Evolutionary conservation across 1,284 basidiomycete species (phyloP).

Genomic region (Xerocomus amazonicus): DNA sequence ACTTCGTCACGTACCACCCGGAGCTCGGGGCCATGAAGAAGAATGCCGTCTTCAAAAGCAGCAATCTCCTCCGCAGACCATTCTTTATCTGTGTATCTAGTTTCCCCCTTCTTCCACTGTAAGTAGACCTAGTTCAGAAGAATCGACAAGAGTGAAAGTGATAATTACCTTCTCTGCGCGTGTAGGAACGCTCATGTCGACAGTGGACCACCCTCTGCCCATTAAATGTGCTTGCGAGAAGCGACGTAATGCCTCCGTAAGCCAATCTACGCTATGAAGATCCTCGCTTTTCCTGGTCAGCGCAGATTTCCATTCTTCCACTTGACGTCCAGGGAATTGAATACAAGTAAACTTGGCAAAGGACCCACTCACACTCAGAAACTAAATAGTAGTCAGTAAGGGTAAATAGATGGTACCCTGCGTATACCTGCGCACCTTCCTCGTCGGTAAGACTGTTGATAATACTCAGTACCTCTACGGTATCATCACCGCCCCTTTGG

Average conservation of each 20-base stretch:
- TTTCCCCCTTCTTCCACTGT: slow-evolving; percentile 74
- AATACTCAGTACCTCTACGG: slow-evolving; percentile 66
- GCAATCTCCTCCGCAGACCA: slow-evolving; percentile 71
- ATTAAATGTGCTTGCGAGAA: slow-evolving; percentile 61
- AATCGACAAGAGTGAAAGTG: slow-evolving; percentile 1
- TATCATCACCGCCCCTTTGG: slow-evolving; percentile 72
- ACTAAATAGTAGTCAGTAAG: slow-evolving; percentile 18
- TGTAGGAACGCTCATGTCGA: slow-evolving; percentile 58
- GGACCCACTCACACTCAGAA: slow-evolving; percentile 25
- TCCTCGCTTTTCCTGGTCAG: slow-evolving; percentile 50
- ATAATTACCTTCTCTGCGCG: slow-evolving; percentile 58
- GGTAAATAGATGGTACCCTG: slow-evolving; percentile 14
- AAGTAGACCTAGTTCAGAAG: slow-evolving; percentile 6
- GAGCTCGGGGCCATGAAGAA: slow-evolving; percentile 71
- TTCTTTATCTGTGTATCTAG: slow-evolving; percentile 61
- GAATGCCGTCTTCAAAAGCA: slow-evolving; percentile 74
- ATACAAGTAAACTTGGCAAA: not conserved
- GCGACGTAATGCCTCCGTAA: slow-evolving; percentile 67
- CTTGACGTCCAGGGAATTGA: slow-evolving; percentile 36
- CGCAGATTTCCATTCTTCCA: slow-evolving; percentile 55
- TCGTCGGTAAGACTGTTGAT: slow-evolving; percentile 59
- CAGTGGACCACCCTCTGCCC: slow-evolving; percentile 51
- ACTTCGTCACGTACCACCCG: slow-evolving; percentile 75
- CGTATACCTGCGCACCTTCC: slow-evolving; percentile 50
- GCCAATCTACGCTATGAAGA: slow-evolving; percentile 66